Evolutionary conservation across 352 stramenopile species (phyloP).

Genomic region (Phytophthora nicotianae): DNA sequence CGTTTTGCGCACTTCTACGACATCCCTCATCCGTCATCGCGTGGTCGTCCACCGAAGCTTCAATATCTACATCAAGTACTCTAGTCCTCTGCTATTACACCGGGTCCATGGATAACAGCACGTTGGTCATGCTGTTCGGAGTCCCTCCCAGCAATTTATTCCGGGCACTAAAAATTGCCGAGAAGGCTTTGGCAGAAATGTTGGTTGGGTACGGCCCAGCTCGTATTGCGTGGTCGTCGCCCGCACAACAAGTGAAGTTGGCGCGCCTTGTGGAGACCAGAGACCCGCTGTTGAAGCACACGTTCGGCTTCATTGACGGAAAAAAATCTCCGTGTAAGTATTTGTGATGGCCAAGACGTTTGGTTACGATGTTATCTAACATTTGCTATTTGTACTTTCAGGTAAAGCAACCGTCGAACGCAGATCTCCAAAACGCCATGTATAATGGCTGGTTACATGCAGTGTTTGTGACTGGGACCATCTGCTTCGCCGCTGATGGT

Average conservation of each 20-base stretch:
- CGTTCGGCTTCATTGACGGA: conserved; percentile 1
- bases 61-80: conserved; percentile 14
- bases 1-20: not conserved
- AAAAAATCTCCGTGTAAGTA: too few relatives aligned
- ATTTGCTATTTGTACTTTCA: too few relatives aligned
- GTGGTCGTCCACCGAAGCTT: not conserved
- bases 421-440: not conserved
- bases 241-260: conserved; percentile 2
- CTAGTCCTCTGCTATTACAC: conserved; percentile 12
- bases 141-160: not conserved
- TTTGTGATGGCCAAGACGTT: too few relatives aligned
- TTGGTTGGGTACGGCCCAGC: not conserved
- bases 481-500: not conserved
- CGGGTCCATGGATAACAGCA: not conserved
- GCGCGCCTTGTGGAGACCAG: conserved; percentile 23
- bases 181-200: not conserved
- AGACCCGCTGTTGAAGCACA: conserved; percentile 15
- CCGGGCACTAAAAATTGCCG: conserved; percentile 1
- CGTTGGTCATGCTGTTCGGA: conserved; percentile 7
- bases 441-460: not conserved
- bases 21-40: not conserved
- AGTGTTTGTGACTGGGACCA: not conserved
- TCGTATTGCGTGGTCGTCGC: conserved; percentile 3
- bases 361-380: too few relatives aligned
- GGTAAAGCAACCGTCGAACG: not conserved